These are phyloP conservation scores for Sarocladium kiliense DNA, from an alignment of 2,329 filamentous ascomycete species.

Conservation along the genomic window DNA sequence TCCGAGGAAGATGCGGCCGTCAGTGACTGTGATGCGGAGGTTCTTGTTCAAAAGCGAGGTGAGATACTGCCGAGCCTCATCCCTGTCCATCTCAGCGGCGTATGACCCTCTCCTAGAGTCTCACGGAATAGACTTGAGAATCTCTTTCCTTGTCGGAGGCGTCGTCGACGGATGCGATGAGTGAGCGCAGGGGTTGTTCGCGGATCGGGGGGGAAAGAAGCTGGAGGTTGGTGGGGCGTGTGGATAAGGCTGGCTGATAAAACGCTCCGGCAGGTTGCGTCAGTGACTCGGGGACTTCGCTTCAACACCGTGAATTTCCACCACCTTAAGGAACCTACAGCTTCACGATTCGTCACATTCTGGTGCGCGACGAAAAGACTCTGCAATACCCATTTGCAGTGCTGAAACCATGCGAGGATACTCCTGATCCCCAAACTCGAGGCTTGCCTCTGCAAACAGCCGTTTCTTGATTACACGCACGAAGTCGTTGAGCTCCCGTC, in stretches of 20 bases:
- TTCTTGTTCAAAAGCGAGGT: conserved; percentile 69
- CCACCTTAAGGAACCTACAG: not conserved
- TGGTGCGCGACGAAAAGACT: not conserved
- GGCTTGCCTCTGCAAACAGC: not conserved
- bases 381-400: not conserved
- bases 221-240: not conserved
- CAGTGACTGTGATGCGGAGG: conserved; percentile 72
- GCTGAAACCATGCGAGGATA: conserved; percentile 4
- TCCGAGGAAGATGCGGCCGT: conserved; percentile 84
- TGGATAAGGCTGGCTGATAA: conserved; percentile 1
- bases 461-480: not conserved
- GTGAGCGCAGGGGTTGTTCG: not conserved
- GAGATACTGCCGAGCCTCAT: conserved; percentile 52
- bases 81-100: conserved; percentile 37
- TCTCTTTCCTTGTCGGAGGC: no score
- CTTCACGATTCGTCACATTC: not conserved
- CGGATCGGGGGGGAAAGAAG: not conserved
- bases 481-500: conserved; percentile 15
- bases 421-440: not conserved
- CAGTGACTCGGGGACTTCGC: conserved; percentile 1
- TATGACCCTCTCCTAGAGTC: not conserved
- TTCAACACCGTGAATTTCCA: conserved; percentile 5
- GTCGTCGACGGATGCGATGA: not conserved
- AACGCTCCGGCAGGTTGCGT: not conserved
- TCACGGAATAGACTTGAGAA: not conserved